Percentiles rank a stretch among this genome's conserved stretches.
These are phyloP conservation scores for Lachnellula hyalina DNA, from an alignment of 2,329 filamentous ascomycete genomes.

Conservation along the genomic window DNA sequence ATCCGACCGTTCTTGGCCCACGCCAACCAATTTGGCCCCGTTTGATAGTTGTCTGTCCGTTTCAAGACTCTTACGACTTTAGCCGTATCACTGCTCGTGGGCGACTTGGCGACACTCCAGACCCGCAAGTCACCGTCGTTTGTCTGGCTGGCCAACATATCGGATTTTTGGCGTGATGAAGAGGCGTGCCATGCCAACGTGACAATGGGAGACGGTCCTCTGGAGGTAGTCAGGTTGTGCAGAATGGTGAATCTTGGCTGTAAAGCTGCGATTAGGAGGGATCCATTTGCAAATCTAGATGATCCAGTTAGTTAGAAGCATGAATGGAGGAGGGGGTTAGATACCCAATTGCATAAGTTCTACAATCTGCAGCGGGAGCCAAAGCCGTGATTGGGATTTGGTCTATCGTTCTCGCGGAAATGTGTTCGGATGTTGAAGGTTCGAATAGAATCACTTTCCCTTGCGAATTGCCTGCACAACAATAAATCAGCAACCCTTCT, in stretches of 20 bases:
- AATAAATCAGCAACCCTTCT: constrained; percentile 8
- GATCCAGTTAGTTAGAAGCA: constrained; percentile 14
- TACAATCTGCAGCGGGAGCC: constrained; percentile 82
- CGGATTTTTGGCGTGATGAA: constrained; percentile 90
- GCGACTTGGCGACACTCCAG: constrained; percentile 88
- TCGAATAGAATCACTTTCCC: constrained; percentile 95
- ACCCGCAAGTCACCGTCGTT: constrained; percentile 88
- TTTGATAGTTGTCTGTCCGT: constrained; percentile 65
- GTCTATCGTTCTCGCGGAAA: constrained; percentile 80
- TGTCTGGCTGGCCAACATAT: constrained; percentile 94
- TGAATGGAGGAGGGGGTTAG: background rate
- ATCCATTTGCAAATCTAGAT: constrained; percentile 85
- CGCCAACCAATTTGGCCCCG: constrained; percentile 88
- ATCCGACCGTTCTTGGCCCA: constrained; percentile 99
- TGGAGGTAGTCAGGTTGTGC: constrained; percentile 81
- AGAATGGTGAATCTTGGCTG: constrained; percentile 91
- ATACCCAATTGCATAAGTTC: constrained; percentile 94
- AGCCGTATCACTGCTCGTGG: constrained; percentile 66
- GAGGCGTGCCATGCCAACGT: constrained; percentile 93
- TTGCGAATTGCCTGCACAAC: constrained; percentile 70
- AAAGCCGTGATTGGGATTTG: constrained; percentile 94
- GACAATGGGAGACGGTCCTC: constrained; percentile 80
- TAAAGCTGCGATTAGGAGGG: constrained; percentile 81
- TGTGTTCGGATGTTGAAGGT: constrained; percentile 85
- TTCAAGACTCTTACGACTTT: constrained; percentile 87